Conservation (phyloP, 1,284 basidiomycete species). For the Fomes fomentarius region DNA sequence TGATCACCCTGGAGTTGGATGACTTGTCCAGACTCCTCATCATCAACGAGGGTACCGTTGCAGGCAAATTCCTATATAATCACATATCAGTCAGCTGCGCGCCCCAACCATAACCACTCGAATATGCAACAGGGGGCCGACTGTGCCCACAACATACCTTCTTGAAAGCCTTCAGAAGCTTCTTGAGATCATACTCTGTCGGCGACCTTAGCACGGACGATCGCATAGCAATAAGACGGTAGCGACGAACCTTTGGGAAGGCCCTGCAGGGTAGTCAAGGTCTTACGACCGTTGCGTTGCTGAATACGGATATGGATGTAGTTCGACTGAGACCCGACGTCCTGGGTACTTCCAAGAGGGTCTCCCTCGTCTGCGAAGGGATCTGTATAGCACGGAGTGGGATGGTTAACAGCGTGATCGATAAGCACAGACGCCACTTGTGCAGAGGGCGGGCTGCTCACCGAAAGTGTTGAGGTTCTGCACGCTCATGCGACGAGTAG, state of each 20-base stretch:
- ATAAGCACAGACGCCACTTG: conserved; percentile 31
- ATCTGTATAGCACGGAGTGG: conserved; percentile 52
- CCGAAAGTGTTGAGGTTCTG: conserved; percentile 86
- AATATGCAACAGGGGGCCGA: neutral
- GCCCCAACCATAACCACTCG: neutral
- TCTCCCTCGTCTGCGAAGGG: conserved; percentile 93
- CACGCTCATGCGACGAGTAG: conserved; percentile 83
- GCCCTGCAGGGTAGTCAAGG: conserved; percentile 97
- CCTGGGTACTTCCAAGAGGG: conserved; percentile 61
- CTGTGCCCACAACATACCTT: conserved; percentile 52
- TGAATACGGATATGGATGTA: conserved; percentile 98
- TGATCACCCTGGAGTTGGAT: conserved; percentile 99
- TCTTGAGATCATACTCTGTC: conserved; percentile 96
- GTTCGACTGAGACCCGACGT: conserved; percentile 73
- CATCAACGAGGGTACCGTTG: conserved; percentile 97
- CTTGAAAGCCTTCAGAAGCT: conserved; percentile 99
- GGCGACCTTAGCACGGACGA: conserved; percentile 5
- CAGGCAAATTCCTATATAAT: conserved; percentile 92
- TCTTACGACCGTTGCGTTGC: conserved; percentile 99
- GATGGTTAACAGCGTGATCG: conserved; percentile 29
- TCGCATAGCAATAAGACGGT: neutral
- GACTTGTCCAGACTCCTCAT: conserved; percentile 96
- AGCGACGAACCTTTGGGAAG: conserved; percentile 80
- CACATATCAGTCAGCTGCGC: conserved; percentile 5
- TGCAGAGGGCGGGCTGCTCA: conserved; percentile 38